These are phyloP conservation scores for Candida quercuum DNA, from an alignment of 805 yeast genomes.

Conservation along the genomic window DNA sequence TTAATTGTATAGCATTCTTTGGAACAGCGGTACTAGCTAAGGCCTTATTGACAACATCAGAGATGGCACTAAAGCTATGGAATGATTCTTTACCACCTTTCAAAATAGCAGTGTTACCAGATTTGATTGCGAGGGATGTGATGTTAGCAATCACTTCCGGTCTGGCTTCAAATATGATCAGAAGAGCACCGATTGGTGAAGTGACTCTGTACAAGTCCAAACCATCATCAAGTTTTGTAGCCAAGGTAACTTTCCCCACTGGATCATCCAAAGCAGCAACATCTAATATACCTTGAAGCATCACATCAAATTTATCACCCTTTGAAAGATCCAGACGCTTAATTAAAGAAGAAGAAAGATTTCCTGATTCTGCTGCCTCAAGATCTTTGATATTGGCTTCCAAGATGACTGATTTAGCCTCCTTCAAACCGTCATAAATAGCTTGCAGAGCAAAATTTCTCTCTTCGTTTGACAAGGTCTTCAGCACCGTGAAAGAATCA, in stretches of 20 bases:
- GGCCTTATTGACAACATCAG: constrained; percentile 60
- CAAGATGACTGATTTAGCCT: constrained; percentile 55
- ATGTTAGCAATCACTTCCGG: constrained; percentile 99
- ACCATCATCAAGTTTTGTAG: constrained; percentile 85
- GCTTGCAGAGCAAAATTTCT: constrained; percentile 68
- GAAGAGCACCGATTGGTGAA: constrained; percentile 90
- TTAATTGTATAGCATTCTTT: constrained; percentile 73
- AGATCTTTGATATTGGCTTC: constrained; percentile 74
- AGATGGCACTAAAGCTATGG: constrained; percentile 79
- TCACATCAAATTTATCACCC: constrained; percentile 82
- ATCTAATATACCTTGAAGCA: constrained; percentile 92
- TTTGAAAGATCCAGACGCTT: constrained; percentile 80
- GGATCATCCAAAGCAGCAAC: constrained; percentile 90
- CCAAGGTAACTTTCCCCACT: constrained; percentile 80
- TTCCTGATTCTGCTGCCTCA: constrained; percentile 56
- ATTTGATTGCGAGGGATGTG: constrained; percentile 90
- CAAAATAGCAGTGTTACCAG: constrained; percentile 94
- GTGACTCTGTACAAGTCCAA: constrained; percentile 76
- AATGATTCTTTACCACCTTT: constrained; percentile 96
- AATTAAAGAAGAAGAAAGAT: constrained; percentile 64
- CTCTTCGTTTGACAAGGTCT: constrained; percentile 67
- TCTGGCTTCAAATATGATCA: constrained; percentile 91
- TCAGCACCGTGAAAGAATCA: constrained; percentile 75
- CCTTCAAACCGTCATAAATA: constrained; percentile 64
- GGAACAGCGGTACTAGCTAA: constrained; percentile 69